These are phyloP conservation scores for Aspergillus unguis DNA, from an alignment of 2,329 filamentous ascomycete species.

Conservation along the genomic window DNA sequence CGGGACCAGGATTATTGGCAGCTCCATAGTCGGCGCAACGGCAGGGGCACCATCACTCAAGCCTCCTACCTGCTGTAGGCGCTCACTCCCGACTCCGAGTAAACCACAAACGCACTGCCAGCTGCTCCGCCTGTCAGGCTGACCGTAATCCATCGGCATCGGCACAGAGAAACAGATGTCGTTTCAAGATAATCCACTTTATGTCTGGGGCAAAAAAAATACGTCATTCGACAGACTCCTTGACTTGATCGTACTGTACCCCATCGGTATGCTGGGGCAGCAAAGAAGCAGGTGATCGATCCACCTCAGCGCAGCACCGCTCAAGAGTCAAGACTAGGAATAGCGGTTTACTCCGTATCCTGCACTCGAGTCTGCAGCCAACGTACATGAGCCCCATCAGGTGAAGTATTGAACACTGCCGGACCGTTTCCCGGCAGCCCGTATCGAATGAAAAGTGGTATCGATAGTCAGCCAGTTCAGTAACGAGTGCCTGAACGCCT, in stretches of 20 bases:
- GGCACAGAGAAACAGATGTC: slow-evolving; percentile 2
- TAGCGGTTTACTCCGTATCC: not conserved
- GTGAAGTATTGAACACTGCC: not conserved
- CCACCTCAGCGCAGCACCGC: slow-evolving; percentile 1
- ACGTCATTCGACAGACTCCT: slow-evolving; percentile 9
- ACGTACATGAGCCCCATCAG: slow-evolving; percentile 13
- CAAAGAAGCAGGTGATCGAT: slow-evolving; percentile 4
- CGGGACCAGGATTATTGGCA: too few species aligned
- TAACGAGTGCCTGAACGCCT: not conserved
- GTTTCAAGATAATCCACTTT: slow-evolving; percentile 1
- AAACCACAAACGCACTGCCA: not conserved
- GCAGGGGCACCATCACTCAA: slow-evolving; percentile 15
- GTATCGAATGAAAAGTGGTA: slow-evolving; percentile 1
- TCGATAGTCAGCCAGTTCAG: not conserved
- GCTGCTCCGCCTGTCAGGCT: not conserved
- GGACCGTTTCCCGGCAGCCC: slow-evolving; percentile 11
- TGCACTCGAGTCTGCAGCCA: slow-evolving; percentile 1
- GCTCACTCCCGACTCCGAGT: not conserved
- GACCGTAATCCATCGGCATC: not conserved
- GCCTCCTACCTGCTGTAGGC: slow-evolving; percentile 3
- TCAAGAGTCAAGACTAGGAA: slow-evolving; percentile 6
- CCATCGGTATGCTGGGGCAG: not conserved
- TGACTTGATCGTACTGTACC: not conserved
- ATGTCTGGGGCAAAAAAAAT: slow-evolving; percentile 4
- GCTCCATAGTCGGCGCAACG: slow-evolving; percentile 13